Conservation (phyloP, 768 basidiomycete genomes). For the Sporobolomyces pararoseus region DNA sequence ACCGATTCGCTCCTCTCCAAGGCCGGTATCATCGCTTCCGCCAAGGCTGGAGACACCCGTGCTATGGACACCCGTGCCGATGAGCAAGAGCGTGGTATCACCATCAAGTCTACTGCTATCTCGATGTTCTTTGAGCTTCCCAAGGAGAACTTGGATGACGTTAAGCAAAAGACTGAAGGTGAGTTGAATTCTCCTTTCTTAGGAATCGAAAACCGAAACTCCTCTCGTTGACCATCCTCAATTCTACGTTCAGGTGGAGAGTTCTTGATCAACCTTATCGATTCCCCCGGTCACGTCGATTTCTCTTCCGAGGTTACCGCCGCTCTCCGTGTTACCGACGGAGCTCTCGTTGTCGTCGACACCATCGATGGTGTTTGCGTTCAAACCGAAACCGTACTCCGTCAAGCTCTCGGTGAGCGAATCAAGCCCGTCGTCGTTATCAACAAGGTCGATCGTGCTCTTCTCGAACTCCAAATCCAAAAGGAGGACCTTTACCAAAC, state of each 20-base stretch:
- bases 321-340: slow-evolving; percentile 98
- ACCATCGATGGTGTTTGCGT: slow-evolving; percentile 99
- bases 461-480: slow-evolving; percentile 93
- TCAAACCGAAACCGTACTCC: slow-evolving; percentile 98
- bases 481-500: slow-evolving; percentile 98
- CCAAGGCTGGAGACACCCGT: slow-evolving; percentile 93
- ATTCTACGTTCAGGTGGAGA: too few relatives aligned
- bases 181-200: slow-evolving; percentile 42
- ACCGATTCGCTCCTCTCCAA: slow-evolving; percentile 98
- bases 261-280: slow-evolving; percentile 99
- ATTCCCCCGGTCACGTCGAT: slow-evolving; percentile 99
- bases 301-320: slow-evolving; percentile 99
- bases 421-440: slow-evolving; percentile 99
- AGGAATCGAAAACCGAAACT: background rate
- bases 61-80: slow-evolving; percentile 90
- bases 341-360: slow-evolving; percentile 98
- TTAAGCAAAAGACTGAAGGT: slow-evolving; percentile 95
- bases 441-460: slow-evolving; percentile 99
- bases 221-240: slow-evolving; percentile 24
- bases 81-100: slow-evolving; percentile 99
- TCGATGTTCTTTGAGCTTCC: slow-evolving; percentile 98
- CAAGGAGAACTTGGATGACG: slow-evolving; percentile 77
- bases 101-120: slow-evolving; percentile 99
- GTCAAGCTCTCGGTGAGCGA: slow-evolving; percentile 93
- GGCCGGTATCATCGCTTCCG: slow-evolving; percentile 93